Evolutionary conservation across 257 asterid genomes (phyloP), one percentile per base, ranked within the genome.

Genomic region (Gynochthodes officinalis): DNA sequence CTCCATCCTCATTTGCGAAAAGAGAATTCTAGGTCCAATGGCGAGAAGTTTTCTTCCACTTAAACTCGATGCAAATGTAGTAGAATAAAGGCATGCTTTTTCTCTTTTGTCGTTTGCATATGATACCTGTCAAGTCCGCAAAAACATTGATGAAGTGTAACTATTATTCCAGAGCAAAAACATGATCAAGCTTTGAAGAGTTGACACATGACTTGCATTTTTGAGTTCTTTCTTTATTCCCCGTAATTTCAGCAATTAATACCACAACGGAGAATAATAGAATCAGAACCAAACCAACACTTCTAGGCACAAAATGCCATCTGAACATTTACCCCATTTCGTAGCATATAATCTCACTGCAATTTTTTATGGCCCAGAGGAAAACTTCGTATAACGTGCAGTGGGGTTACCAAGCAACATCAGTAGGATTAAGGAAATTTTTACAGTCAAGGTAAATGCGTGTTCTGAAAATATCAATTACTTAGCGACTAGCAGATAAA

Each of bases 251-350:
- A 40, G 27, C 62, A 63, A 64, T 35, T 58, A 39, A 71, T 25
- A 63, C 64, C 58, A 61, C 33, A 39, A 42, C 67, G 73, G 42
- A 61, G 78, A 55, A 74, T 57, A 66, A 72, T 33, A 30, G 70
- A 72, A 46, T 68, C 50, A 72, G 60, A 59, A 60, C 37, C 61
- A 13, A n/a, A 35, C 46, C 46, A 35, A 62, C 13, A 28, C 40
- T 21, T 28, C n/a, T 21, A 18, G 15, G 46, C 52, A 69, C 64
- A n/a, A 0, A 15, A 54, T 54, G 64, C 18, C 14, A 18, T 14
- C 10, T 16, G n/a, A 13, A 52, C 16, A 25, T 35, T 58, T 58
- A 14, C 64, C 32, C 15, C 37, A 6, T n/a, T n/a, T n/a, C n/a
- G n/a, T n/a, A n/a, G n/a, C n/a, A n/a, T n/a, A n/a, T n/a, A n/a